Evolutionary conservation across 257 asterid genomes (phyloP).

Genomic region (Nyctanthes arbortristis): DNA sequence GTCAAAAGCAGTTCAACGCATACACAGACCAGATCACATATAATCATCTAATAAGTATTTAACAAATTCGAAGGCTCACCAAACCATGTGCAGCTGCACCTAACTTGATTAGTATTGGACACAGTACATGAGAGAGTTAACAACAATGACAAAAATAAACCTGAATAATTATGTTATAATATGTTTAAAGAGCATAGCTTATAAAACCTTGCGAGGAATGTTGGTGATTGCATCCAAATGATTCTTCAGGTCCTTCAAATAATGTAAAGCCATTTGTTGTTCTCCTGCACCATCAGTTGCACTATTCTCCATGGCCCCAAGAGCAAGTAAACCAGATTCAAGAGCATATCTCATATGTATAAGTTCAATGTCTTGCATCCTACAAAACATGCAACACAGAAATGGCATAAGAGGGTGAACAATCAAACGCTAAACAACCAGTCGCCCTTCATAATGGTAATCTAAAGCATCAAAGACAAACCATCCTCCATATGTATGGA

Average conservation of each 20-base stretch:
- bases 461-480: conserved; percentile 16
- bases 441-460: neutral
- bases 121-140: neutral
- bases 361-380: conserved; percentile 98
- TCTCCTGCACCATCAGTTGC: conserved; percentile 51
- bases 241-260: conserved; percentile 75
- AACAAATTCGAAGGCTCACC: neutral
- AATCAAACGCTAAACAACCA: neutral
- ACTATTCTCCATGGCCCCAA: conserved; percentile 79
- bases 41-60: conserved; percentile 3
- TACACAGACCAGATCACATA: too few relatives aligned
- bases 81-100: conserved; percentile 13
- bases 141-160: neutral
- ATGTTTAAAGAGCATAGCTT: conserved; percentile 24
- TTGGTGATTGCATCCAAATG: conserved; percentile 82
- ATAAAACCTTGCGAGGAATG: conserved; percentile 80
- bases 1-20: conserved; percentile 1
- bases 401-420: conserved; percentile 11
- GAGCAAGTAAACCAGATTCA: conserved; percentile 82
- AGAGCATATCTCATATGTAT: conserved; percentile 98
- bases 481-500: conserved; percentile 10
- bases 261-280: conserved; percentile 40
- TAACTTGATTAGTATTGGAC: conserved; percentile 12
- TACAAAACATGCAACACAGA: conserved; percentile 36
- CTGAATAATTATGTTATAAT: conserved; percentile 23